These are phyloP conservation scores for Carex kokanica DNA, from an alignment of 176 grass and related monocot species.

Conservation along the genomic window DNA sequence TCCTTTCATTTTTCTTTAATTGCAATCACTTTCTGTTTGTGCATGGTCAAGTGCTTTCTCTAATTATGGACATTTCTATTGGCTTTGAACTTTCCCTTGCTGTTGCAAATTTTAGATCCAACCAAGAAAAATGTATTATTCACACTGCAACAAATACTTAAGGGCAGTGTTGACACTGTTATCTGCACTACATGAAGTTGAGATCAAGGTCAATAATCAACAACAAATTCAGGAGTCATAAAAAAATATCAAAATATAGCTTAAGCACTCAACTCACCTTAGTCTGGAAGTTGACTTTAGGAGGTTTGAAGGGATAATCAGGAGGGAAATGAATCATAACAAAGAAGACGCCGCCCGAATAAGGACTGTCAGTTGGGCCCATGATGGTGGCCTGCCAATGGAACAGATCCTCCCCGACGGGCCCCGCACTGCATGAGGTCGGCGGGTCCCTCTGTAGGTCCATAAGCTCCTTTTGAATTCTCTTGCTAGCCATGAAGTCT, in stretches of 20 bases:
- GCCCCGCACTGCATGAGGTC: conserved; percentile 32
- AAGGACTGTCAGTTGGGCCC: conserved; percentile 40
- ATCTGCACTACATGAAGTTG: neutral
- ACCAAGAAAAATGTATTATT: neutral
- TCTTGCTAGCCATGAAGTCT: conserved; percentile 31
- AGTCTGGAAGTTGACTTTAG: conserved; percentile 44
- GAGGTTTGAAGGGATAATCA: conserved; percentile 51
- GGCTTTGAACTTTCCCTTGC: neutral
- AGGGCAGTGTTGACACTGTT: neutral
- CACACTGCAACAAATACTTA: neutral
- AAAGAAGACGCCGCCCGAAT: conserved; percentile 32
- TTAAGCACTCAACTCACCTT: conserved; percentile 20
- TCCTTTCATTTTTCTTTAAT: neutral
- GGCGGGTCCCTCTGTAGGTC: conserved; percentile 39
- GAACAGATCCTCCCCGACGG: conserved; percentile 40
- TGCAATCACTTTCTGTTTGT: neutral
- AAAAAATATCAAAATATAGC: neutral
- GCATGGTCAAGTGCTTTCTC: neutral
- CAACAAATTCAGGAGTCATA: neutral
- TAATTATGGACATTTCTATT: neutral
- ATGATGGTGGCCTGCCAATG: conserved; percentile 45
- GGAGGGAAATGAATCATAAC: conserved; percentile 41
- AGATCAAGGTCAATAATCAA: neutral
- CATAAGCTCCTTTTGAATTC: conserved; percentile 42
- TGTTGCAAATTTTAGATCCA: neutral